Conservation (phyloP, 257 asterid genomes). For the Nicotiana tabacum region DNA sequence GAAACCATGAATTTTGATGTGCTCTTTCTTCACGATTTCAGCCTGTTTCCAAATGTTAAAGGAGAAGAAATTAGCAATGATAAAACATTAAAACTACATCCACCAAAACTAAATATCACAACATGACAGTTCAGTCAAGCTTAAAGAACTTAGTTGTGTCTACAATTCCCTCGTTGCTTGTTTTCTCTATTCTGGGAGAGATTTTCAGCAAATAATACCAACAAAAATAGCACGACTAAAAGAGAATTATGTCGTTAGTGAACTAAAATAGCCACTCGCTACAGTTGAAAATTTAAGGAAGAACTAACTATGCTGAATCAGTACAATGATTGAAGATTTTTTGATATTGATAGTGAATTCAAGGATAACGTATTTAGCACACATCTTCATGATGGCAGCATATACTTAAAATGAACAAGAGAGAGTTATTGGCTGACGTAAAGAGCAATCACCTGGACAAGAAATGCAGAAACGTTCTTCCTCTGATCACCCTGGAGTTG, state of each 20-base stretch:
- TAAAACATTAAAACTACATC: background rate
- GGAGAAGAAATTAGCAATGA: background rate
- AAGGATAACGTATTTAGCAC: background rate
- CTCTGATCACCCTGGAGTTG: conserved; percentile 29
- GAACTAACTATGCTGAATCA: background rate
- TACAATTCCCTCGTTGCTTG: background rate
- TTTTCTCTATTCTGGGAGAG: background rate
- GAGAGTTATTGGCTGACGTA: background rate
- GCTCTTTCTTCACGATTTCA: background rate
- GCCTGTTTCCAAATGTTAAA: background rate
- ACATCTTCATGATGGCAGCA: background rate
- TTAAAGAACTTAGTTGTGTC: no score
- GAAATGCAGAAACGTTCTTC: conserved; percentile 26
- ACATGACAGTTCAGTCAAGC: background rate
- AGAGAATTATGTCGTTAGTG: background rate
- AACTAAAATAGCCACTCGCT: background rate
- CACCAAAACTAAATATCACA: background rate
- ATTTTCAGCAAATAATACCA: no score
- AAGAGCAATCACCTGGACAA: conserved; percentile 18
- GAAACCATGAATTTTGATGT: conserved; percentile 10
- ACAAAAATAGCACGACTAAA: background rate
- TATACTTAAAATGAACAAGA: background rate
- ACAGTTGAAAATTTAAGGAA: background rate
- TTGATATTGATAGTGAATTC: no score
- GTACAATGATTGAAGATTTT: background rate